phyloP scores from a whole-genome alignment of 2,329 filamentous ascomycete species.

The Pezicula neosporulosa region DNA sequence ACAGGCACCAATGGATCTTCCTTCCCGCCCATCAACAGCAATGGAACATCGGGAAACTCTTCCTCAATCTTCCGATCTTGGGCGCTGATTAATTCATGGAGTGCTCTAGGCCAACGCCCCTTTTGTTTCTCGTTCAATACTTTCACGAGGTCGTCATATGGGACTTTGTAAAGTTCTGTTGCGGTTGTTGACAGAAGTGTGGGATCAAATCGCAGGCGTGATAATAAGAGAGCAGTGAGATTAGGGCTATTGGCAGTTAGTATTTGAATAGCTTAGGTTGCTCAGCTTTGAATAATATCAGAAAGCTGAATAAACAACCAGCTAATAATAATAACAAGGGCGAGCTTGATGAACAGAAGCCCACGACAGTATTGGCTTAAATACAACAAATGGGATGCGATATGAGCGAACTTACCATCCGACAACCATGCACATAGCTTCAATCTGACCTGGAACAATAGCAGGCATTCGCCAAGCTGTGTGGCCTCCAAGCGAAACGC shows the following conservation, averaged over 20 bases:
- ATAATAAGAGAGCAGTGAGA: conserved; percentile 9
- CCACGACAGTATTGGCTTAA: too few relatives aligned
- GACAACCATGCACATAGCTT: conserved; percentile 13
- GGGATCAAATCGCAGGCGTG: conserved; percentile 8
- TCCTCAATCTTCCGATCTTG: conserved; percentile 8
- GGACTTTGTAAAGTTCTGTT: conserved; percentile 5
- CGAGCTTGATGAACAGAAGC: not conserved
- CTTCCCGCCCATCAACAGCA: conserved; percentile 11
- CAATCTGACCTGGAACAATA: conserved; percentile 5
- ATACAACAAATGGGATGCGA: not conserved
- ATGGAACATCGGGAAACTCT: conserved; percentile 11
- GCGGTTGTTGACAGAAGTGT: not conserved
- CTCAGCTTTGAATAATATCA: too few relatives aligned
- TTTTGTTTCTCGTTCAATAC: conserved; percentile 9
- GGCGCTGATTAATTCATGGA: conserved; percentile 3
- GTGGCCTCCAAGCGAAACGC: conserved; percentile 13
- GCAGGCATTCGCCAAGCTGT: conserved; percentile 7
- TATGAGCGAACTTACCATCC: conserved; percentile 3
- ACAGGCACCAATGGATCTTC: conserved; percentile 11
- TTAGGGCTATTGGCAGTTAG: not conserved
- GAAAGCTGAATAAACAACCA: too few relatives aligned
- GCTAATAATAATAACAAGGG: not conserved
- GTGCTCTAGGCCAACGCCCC: conserved; percentile 6
- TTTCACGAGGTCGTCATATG: conserved; percentile 3
- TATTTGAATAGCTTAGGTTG: too few relatives aligned